These are phyloP conservation scores for Lathyrus sativus DNA, from an alignment of 306 rosid genomes.

Conservation along the genomic window DNA sequence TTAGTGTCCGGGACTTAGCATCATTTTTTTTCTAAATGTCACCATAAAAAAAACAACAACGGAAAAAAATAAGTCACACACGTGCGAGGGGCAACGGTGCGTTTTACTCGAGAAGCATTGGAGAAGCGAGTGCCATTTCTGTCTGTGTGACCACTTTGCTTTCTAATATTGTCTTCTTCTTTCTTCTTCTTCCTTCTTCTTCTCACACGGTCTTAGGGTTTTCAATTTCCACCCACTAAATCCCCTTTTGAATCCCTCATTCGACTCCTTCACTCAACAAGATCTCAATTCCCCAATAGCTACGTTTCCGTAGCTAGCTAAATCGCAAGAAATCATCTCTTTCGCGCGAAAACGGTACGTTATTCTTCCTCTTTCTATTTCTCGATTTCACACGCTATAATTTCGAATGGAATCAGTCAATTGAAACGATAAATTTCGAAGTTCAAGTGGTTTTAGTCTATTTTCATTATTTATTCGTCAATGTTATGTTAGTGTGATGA, in stretches of 20 bases:
- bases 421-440: not conserved
- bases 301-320: too few species aligned
- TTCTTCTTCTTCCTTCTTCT: not conserved
- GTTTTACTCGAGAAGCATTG: conserved; percentile 21
- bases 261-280: not conserved
- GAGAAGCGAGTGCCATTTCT: conserved; percentile 19
- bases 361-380: conserved; percentile 8
- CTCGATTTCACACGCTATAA: conserved; percentile 21
- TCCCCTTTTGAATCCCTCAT: not conserved
- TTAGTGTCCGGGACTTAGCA: too few species aligned
- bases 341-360: conserved; percentile 29
- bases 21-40: too few species aligned
- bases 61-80: not conserved
- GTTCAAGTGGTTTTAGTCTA: conserved; percentile 12
- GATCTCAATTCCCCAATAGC: not conserved
- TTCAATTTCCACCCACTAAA: conserved; percentile 14
- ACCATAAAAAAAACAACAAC: not conserved
- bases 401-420: conserved; percentile 5
- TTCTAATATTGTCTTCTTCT: conserved; percentile 19
- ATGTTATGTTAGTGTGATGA: not conserved
- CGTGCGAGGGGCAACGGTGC: conserved; percentile 31
- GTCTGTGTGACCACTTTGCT: conserved; percentile 21
- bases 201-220: conserved; percentile 39
- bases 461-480: not conserved
- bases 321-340: conserved; percentile 19